Evolutionary conservation across 164 flowering plant species (phyloP).

Genomic region (Aristolochia contorta): DNA sequence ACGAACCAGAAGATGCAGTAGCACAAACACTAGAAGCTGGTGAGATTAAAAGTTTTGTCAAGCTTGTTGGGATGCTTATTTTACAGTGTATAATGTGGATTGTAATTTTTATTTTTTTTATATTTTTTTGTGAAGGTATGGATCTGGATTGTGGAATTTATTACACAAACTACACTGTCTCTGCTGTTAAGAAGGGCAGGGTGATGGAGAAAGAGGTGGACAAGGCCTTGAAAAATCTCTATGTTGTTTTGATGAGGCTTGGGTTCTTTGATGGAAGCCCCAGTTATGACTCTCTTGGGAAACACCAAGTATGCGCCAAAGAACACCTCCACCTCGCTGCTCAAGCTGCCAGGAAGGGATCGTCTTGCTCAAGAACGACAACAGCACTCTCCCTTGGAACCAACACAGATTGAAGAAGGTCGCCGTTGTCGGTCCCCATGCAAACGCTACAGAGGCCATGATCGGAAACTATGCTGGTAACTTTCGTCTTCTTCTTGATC

Average conservation of each 20-base stretch:
- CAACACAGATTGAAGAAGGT: slow-evolving; percentile 9
- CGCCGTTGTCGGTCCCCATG: slow-evolving; percentile 45
- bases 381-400: slow-evolving; percentile 22
- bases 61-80: neutral
- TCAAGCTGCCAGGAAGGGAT: slow-evolving; percentile 18
- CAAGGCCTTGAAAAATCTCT: too few relatives aligned
- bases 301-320: slow-evolving; percentile 25
- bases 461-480: slow-evolving; percentile 46
- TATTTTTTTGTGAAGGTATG: slow-evolving; percentile 9
- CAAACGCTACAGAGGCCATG: slow-evolving; percentile 27
- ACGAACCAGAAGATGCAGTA: neutral
- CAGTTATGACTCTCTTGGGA: slow-evolving; percentile 17
- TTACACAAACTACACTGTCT: slow-evolving; percentile 13
- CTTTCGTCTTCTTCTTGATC: neutral
- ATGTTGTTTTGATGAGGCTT: slow-evolving; percentile 27
- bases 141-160: slow-evolving; percentile 41
- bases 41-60: neutral
- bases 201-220: too few relatives aligned
- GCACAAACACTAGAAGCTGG: neutral
- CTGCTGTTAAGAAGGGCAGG: slow-evolving; percentile 19
- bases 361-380: slow-evolving; percentile 40
- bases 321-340: slow-evolving; percentile 32
- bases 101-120: too few relatives aligned
- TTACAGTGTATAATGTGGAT: neutral
- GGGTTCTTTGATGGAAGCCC: slow-evolving; percentile 40